Evolutionary conservation across 371 early-diverging fungal species (phyloP).

Genomic region (Fennellomyces sp.): DNA sequence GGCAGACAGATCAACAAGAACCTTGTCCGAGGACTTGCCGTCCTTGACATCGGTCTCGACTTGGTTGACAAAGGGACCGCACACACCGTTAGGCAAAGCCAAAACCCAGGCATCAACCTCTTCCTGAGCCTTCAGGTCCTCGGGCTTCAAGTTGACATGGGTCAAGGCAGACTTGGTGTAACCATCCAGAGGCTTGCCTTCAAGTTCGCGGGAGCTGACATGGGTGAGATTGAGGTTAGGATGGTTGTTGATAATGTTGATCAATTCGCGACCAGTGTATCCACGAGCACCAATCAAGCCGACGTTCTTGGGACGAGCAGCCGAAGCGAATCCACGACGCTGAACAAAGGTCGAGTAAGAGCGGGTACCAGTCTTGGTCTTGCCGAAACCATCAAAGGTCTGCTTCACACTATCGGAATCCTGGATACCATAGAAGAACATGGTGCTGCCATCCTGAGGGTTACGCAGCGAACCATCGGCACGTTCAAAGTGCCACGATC

Average conservation of each 20-base stretch:
- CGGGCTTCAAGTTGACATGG: constrained; percentile 83
- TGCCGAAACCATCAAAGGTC: constrained; percentile 29
- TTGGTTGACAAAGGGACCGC: constrained; percentile 90
- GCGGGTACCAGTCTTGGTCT: constrained; percentile 21
- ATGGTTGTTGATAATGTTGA: constrained; percentile 85
- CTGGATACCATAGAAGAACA: constrained; percentile 93
- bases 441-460: constrained; percentile 63
- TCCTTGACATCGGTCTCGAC: constrained; percentile 59
- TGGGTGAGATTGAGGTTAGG: constrained; percentile 84
- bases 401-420: constrained; percentile 74
- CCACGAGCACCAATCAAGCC: constrained; percentile 97
- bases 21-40: constrained; percentile 55
- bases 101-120: constrained; percentile 94
- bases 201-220: constrained; percentile 92
- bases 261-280: constrained; percentile 93
- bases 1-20: constrained; percentile 89
- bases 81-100: constrained; percentile 94
- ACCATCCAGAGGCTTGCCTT: constrained; percentile 79
- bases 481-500: constrained; percentile 91
- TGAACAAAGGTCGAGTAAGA: constrained; percentile 40
- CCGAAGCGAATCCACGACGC: constrained; percentile 57
- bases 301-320: constrained; percentile 55
- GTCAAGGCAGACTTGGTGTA: constrained; percentile 71
- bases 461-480: constrained; percentile 84
- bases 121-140: constrained; percentile 62